Evolutionary conservation across 768 basidiomycete species (phyloP), one percentile per base, ranked within the genome.

Genomic region (Epithele typhae): DNA sequence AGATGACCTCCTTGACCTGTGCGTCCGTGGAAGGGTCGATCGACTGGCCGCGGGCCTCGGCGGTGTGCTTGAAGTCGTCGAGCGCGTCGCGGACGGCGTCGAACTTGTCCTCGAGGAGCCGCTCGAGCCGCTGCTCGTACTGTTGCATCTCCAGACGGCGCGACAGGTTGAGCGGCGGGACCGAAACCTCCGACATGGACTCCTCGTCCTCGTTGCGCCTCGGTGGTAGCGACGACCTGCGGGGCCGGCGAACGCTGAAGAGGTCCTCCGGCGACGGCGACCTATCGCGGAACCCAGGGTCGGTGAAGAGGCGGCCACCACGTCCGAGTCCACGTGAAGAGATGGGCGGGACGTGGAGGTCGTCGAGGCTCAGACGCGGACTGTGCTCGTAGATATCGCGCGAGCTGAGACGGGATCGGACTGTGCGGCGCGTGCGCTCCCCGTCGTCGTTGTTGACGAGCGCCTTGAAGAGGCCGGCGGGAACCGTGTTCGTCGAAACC

Each of bases 381-480:
- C 76, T 74, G 53, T 61, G 62, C 41, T 63, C 87, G 57, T 81
- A 84, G 40, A 81, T 73, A 50, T 91, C 90, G 36, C 78, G 77
- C 9, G 87, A 90, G 60, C 78, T 72, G 47, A 90, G 73, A 30
- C 87, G 75, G 18, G 89, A 90, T 38, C 86, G 83, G n/a, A 87
- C 85, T 37, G 71, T 72, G 37, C 79, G 72, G 46, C 87, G 77
- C 2, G 83, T 82, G 36, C 82, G 74, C 51, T 86, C 86, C 37
- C 90, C 87, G 17, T 59, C 59, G 35, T 65, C 66, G 38, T 53
- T 57, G 46, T 53, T 57, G 22, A 76, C 81, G 40, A 89, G 71
- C 10, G 87, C 85, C 67, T 91, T 91, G 76, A 92, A 92, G 46
- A 92, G 59, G 2, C 87, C 87, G 25, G 90, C 90, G 17, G 90